phyloP scores from a whole-genome alignment of 140 eudicot genomes.

The Ambrosia hybrid region DNA sequence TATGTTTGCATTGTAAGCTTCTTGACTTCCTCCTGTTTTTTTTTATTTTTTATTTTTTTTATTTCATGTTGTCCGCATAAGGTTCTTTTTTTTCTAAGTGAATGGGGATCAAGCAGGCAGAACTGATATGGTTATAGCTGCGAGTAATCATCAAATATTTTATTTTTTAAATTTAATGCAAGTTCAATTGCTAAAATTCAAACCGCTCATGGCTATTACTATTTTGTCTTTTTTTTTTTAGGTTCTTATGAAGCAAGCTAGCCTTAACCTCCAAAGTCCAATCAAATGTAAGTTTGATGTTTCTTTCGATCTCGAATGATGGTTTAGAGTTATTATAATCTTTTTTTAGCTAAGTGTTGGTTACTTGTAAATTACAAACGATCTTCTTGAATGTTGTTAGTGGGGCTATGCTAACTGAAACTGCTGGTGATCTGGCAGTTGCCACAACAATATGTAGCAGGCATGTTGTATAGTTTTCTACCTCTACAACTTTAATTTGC shows the following conservation, averaged over 20 bases:
- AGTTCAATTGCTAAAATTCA: constrained; percentile 10
- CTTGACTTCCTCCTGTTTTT: too few relatives aligned
- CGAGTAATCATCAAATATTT: constrained; percentile 37
- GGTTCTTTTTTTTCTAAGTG: too few relatives aligned
- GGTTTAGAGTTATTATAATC: neutral
- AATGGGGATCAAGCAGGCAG: constrained; percentile 79
- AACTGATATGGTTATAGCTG: constrained; percentile 94
- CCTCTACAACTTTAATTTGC: neutral
- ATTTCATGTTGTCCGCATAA: too few relatives aligned
- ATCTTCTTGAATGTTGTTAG: constrained; percentile 76
- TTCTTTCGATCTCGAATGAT: neutral
- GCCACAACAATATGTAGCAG: constrained; percentile 99
- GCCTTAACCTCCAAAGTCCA: constrained; percentile 89
- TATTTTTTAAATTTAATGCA: neutral
- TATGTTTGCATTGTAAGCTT: too few relatives aligned
- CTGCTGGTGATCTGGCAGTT: constrained; percentile 92
- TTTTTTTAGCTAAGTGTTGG: constrained; percentile 16
- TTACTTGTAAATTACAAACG: too few relatives aligned
- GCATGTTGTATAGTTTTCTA: constrained; percentile 31
- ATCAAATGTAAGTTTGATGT: constrained; percentile 54
- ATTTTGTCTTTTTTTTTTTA: too few relatives aligned
- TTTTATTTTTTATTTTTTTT: too few relatives aligned
- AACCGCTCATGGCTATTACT: neutral
- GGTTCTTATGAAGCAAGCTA: constrained; percentile 96
- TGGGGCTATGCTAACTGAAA: constrained; percentile 67